A percentile compares a stretch with the other conserved stretches of the same genome.
phyloP scores from a whole-genome alignment of 495 filamentous ascomycete species.

The Bombardia bombarda region DNA sequence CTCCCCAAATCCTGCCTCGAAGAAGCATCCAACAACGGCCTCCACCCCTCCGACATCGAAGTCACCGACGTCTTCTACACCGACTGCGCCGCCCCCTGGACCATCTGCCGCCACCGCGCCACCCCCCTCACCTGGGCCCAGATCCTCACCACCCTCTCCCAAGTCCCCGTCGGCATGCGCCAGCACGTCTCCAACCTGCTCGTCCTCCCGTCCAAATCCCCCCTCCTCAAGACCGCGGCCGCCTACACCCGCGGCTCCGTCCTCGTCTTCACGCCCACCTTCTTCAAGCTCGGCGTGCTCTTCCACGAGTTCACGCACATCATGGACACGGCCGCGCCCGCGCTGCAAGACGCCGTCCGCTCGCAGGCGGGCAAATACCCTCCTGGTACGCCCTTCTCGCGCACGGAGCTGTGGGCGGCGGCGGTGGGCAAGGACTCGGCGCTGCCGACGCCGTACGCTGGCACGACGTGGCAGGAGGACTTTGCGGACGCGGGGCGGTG shows the following conservation, averaged over 20 bases:
- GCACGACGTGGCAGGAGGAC: conserved; percentile 8
- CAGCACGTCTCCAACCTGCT: conserved; percentile 12
- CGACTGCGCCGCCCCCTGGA: conserved; percentile 15
- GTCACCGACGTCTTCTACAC: conserved; percentile 11
- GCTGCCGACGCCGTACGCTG: conserved; percentile 15
- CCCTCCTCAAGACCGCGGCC: neutral
- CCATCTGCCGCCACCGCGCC: conserved; percentile 14
- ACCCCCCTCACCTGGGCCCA: conserved; percentile 3
- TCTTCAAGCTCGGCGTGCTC: conserved; percentile 15
- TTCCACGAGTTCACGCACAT: conserved; percentile 19
- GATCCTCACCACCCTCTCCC: conserved; percentile 10
- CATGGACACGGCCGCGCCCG: conserved; percentile 11
- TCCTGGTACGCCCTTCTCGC: conserved; percentile 8
- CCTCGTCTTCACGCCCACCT: conserved; percentile 5
- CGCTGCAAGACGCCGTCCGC: conserved; percentile 2
- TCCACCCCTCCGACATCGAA: conserved; percentile 7
- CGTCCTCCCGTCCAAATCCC: conserved; percentile 4
- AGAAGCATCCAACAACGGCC: conserved; percentile 7
- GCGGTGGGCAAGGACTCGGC: conserved; percentile 4
- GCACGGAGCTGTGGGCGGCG: conserved; percentile 5
- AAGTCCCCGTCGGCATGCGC: conserved; percentile 18
- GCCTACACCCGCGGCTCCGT: conserved; percentile 13
- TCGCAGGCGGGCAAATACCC: neutral
- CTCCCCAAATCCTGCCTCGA: conserved; percentile 9
- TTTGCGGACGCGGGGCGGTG: conserved; percentile 19